phyloP scores from a whole-genome alignment of 2,329 filamentous ascomycete species.

The Gaeumannomyces tritici region DNA sequence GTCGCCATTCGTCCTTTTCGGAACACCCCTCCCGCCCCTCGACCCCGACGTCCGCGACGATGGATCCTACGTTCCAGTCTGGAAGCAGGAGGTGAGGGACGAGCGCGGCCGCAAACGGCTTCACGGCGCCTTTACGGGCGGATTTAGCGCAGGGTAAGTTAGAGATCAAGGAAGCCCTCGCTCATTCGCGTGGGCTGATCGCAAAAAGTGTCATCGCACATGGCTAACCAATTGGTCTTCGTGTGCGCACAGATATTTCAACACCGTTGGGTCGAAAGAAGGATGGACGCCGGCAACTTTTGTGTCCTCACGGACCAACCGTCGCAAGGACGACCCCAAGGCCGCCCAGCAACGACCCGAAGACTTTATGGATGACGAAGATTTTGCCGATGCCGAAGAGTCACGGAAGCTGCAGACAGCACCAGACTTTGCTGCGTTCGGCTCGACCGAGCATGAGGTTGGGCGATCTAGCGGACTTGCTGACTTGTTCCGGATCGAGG shows the following conservation, averaged over 20 bases:
- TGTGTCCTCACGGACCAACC: conserved; percentile 76
- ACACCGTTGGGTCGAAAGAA: conserved; percentile 96
- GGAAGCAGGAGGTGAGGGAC: conserved; percentile 96
- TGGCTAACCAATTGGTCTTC: background rate
- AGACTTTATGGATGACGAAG: conserved; percentile 98
- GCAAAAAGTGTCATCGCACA: background rate
- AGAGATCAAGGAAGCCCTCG: background rate
- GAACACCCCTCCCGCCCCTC: conserved; percentile 71
- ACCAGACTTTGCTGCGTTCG: conserved; percentile 66
- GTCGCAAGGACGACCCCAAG: conserved; percentile 56
- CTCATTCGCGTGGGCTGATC: background rate
- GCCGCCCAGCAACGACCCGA: conserved; percentile 55
- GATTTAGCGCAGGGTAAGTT: conserved; percentile 86
- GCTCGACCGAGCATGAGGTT: conserved; percentile 50
- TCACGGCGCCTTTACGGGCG: conserved; percentile 93
- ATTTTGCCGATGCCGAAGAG: conserved; percentile 79
- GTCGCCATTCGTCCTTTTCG: conserved; percentile 69
- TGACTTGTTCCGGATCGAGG: conserved; percentile 61
- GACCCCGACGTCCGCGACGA: conserved; percentile 75
- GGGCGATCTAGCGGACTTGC: conserved; percentile 45
- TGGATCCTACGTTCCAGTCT: conserved; percentile 86
- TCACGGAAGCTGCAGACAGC: conserved; percentile 64
- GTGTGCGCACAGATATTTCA: conserved; percentile 66
- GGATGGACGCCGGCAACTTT: conserved; percentile 93
- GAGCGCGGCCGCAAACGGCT: conserved; percentile 83